Percentiles rank a stretch among this genome's conserved stretches.
Evolutionary conservation across 352 stramenopile species (phyloP).

Genomic region (Pelagophyceae sp.): DNA sequence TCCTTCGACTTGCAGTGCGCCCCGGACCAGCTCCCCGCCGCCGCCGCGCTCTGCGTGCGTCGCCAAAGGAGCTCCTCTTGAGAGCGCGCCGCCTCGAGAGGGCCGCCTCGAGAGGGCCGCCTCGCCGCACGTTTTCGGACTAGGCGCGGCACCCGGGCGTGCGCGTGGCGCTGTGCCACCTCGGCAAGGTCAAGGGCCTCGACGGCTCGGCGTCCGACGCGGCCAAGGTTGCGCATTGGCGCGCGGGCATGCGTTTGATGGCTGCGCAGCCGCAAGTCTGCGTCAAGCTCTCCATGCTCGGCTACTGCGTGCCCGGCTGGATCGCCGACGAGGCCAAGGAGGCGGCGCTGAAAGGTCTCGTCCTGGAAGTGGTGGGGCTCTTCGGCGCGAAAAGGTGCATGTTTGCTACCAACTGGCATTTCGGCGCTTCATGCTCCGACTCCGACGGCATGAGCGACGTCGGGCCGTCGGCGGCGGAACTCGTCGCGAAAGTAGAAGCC

Average conservation of each 20-base stretch:
- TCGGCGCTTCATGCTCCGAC: slow-evolving; percentile 44
- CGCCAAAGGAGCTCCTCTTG: too few relatives aligned
- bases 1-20: slow-evolving; percentile 58
- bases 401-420: slow-evolving; percentile 54
- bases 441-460: slow-evolving; percentile 35
- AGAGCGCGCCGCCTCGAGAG: too few relatives aligned
- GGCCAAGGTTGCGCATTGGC: slow-evolving; percentile 41
- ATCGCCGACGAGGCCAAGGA: slow-evolving; percentile 37
- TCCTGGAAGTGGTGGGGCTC: slow-evolving; percentile 47
- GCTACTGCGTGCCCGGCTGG: slow-evolving; percentile 51
- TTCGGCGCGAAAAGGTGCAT: slow-evolving; percentile 53
- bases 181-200: slow-evolving; percentile 47
- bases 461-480: slow-evolving; percentile 13
- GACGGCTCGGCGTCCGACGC: slow-evolving; percentile 26
- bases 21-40: slow-evolving; percentile 45
- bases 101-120: too few relatives aligned
- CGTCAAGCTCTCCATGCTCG: slow-evolving; percentile 59
- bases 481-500: slow-evolving; percentile 23
- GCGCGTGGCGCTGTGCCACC: slow-evolving; percentile 50
- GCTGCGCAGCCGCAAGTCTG: slow-evolving; percentile 46
- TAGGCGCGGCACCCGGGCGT: slow-evolving; percentile 41
- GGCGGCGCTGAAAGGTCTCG: slow-evolving; percentile 39
- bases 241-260: slow-evolving; percentile 46
- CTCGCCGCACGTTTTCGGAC: too few relatives aligned
- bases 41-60: slow-evolving; percentile 35